Evolutionary conservation across 2,329 filamentous ascomycete genomes (phyloP).

Genomic region (Biscogniauxia mediterranea): DNA sequence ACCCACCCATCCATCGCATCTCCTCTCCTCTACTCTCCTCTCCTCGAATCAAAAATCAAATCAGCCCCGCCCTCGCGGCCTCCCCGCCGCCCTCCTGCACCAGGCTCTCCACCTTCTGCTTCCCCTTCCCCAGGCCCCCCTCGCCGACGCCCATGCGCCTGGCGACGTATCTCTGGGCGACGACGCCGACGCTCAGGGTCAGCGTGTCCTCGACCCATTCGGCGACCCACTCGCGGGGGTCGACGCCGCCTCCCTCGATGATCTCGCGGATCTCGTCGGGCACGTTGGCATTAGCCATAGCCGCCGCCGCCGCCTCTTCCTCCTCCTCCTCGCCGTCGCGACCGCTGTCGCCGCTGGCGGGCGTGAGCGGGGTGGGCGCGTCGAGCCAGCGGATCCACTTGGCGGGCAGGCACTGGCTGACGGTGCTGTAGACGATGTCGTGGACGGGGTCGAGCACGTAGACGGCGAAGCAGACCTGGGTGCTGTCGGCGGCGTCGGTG

Average conservation of each 20-base stretch:
- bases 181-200: slow-evolving; percentile 72
- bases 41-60: slow-evolving; percentile 32
- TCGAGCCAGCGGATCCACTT: slow-evolving; percentile 94
- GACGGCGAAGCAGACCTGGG: slow-evolving; percentile 70
- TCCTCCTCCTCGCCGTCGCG: slow-evolving; percentile 37
- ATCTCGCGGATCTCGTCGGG: slow-evolving; percentile 88
- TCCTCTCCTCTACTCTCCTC: no score
- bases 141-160: slow-evolving; percentile 94
- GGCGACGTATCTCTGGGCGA: slow-evolving; percentile 94
- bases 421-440: slow-evolving; percentile 77
- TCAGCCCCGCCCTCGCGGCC: slow-evolving; percentile 56
- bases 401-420: slow-evolving; percentile 80
- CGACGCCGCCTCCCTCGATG: slow-evolving; percentile 70
- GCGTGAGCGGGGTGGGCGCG: slow-evolving; percentile 59
- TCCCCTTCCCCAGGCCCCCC: slow-evolving; percentile 61
- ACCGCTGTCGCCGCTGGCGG: slow-evolving; percentile 48
- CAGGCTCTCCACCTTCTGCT: slow-evolving; percentile 57
- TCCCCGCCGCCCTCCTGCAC: slow-evolving; percentile 58
- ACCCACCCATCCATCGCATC: no score
- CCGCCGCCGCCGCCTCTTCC: slow-evolving; percentile 28
- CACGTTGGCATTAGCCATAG: slow-evolving; percentile 42
- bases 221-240: slow-evolving; percentile 94
- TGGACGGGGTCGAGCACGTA: slow-evolving; percentile 88
- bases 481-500: slow-evolving; percentile 45
- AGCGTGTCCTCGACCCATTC: slow-evolving; percentile 95